Base-by-base conservation (phyloP, 371 early-diverging fungal species). In the Mortierella sp. region DNA sequence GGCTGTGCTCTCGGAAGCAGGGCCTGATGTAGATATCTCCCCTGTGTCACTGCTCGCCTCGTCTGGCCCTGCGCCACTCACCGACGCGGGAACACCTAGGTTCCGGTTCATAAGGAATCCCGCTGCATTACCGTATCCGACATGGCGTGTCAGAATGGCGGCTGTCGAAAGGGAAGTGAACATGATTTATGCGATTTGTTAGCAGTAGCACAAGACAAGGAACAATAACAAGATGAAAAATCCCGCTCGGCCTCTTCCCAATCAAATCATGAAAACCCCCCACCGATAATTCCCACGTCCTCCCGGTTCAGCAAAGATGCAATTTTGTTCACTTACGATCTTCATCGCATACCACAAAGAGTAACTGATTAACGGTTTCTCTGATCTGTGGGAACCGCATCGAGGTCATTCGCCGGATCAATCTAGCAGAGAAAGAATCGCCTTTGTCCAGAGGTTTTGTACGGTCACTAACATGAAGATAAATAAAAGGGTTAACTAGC, bases 121-220 rank as follows among this genome's bases (percentile, higher is more conserved):
- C 6, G 95, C 92, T 8, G 93, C 95, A 70, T 95, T 94, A 28
- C 97, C 98, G 65, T 95, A 95, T 5, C 98, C 97, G 3, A 95
- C 89, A 60, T 93, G 87, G 50, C 85, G 81, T 43, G 91, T 87
- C 63, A 98, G 87, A 46, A 81, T 78, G 27, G 79, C 70, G 1
- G 93, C 95, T 94, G n/a, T n/a, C n/a, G n/a, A n/a, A n/a, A 76
- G 11, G 5, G 5, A 23, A 49, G 34, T 52, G 9, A 47, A 24
- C 6, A 2, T n/a, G 50, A 43, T 15, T 3, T 26, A 39, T 53
- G 26, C n/a, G n/a, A n/a, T n/a, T n/a, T n/a, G n/a, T n/a, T n/a
- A n/a, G n/a, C n/a, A n/a, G n/a, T n/a, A n/a, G n/a, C n/a, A n/a
- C n/a, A n/a, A n/a, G n/a, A n/a, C n/a, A n/a, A n/a, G n/a, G n/a